Percentiles rank a stretch among this genome's conserved stretches.
phyloP scores from a whole-genome alignment of 2,329 filamentous ascomycete species.

The Phoma sp. region DNA sequence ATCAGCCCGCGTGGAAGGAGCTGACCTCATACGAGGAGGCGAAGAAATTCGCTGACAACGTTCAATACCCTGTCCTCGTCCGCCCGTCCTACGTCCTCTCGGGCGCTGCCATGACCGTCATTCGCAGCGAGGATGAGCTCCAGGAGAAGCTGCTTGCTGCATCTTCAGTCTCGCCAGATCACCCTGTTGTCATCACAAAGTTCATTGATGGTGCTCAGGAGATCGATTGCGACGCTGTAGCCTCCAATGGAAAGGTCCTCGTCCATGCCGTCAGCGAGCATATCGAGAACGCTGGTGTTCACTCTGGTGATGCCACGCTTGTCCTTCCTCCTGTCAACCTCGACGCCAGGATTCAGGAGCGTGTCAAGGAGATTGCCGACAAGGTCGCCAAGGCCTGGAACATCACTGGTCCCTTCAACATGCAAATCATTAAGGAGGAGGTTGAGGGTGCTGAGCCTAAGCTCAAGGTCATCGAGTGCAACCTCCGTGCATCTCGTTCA shows the following conservation, averaged over 20 bases:
- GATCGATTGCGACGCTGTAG: slow-evolving; percentile 95
- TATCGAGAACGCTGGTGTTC: slow-evolving; percentile 95
- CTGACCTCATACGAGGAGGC: slow-evolving; percentile 87
- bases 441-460: slow-evolving; percentile 75
- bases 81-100: slow-evolving; percentile 95
- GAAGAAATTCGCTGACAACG: slow-evolving; percentile 81
- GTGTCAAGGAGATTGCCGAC: slow-evolving; percentile 92
- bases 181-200: slow-evolving; percentile 97
- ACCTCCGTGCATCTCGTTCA: slow-evolving; percentile 93
- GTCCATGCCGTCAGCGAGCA: slow-evolving; percentile 95
- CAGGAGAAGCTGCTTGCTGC: slow-evolving; percentile 95
- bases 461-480: slow-evolving; percentile 98
- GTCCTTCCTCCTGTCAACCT: slow-evolving; percentile 86
- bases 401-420: slow-evolving; percentile 99
- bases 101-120: slow-evolving; percentile 98
- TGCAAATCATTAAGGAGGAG: slow-evolving; percentile 97
- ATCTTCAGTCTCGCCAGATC: slow-evolving; percentile 88
- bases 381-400: slow-evolving; percentile 97
- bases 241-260: slow-evolving; percentile 82
- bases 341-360: slow-evolving; percentile 76
- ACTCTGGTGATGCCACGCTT: slow-evolving; percentile 95
- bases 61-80: slow-evolving; percentile 93
- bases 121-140: slow-evolving; percentile 84
- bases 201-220: slow-evolving; percentile 97
- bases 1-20: slow-evolving; percentile 98